phyloP scores from a whole-genome alignment of 139 green algal genomes.

The Closterium sp. region DNA sequence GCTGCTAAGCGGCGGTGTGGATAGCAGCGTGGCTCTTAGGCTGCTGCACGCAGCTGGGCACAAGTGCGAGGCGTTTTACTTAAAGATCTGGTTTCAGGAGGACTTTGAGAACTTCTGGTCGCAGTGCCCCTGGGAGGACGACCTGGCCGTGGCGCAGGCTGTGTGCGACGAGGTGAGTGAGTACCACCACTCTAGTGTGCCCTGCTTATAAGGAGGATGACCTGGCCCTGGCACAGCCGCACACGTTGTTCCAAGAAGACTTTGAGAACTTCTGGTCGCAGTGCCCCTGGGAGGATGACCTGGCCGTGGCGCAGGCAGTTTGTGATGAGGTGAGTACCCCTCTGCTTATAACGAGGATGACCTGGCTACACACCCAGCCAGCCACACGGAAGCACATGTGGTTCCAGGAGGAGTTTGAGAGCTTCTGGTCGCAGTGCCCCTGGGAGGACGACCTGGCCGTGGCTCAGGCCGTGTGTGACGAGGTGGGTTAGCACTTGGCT shows the following conservation, averaged over 20 bases:
- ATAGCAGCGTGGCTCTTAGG: slow-evolving; percentile 88
- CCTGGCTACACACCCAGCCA: slow-evolving; percentile 52
- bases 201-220: no score
- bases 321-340: slow-evolving; percentile 41
- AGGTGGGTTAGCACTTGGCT: no score
- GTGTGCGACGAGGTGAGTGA: slow-evolving; percentile 60
- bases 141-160: slow-evolving; percentile 80
- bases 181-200: no score
- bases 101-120: slow-evolving; percentile 93
- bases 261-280: slow-evolving; percentile 88
- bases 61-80: slow-evolving; percentile 77
- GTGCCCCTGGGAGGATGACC: slow-evolving; percentile 97
- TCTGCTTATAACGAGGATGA: slow-evolving; percentile 88
- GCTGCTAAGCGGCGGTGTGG: slow-evolving; percentile 85
- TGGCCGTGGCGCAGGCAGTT: slow-evolving; percentile 80
- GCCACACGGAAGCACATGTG: slow-evolving; percentile 68
- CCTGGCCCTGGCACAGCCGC: no score
- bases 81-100: slow-evolving; percentile 88
- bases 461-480: slow-evolving; percentile 69
- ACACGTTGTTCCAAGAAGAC: slow-evolving; percentile 91
- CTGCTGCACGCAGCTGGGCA: slow-evolving; percentile 62
- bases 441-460: slow-evolving; percentile 96
- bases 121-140: slow-evolving; percentile 95
- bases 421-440: slow-evolving; percentile 86
- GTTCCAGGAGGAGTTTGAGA: slow-evolving; percentile 91